phyloP scores from a whole-genome alignment of 331 rosid species.

The Erythrophleum ivorense region DNA sequence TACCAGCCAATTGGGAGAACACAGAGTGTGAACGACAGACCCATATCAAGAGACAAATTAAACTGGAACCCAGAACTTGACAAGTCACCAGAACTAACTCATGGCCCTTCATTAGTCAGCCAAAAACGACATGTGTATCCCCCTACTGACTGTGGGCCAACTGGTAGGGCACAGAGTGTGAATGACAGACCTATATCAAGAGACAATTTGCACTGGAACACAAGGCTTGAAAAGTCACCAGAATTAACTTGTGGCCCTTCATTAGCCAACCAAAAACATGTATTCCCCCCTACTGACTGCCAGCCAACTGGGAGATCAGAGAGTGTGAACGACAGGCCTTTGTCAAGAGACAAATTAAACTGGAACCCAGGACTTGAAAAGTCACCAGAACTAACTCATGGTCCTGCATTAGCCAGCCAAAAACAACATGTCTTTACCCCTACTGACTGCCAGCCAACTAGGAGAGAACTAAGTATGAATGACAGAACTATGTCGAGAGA shows the following conservation, averaged over 20 bases:
- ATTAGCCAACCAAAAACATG: conserved; percentile 45
- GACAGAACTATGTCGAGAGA: neutral
- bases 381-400: neutral
- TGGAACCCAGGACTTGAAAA: neutral
- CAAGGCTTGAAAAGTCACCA: neutral
- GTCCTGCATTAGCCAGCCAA: conserved; percentile 47
- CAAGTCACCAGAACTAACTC: neutral
- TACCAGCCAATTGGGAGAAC: conserved; percentile 49
- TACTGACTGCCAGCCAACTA: conserved; percentile 42
- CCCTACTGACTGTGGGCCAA: conserved; percentile 41
- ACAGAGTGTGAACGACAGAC: conserved; percentile 41
- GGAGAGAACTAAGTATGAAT: conserved; percentile 34
- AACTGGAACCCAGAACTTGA: neutral
- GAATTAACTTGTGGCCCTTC: neutral
- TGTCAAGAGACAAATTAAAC: neutral
- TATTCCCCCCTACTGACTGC: conserved; percentile 44
- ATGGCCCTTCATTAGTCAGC: conserved; percentile 13
- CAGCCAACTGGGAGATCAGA: conserved; percentile 46
- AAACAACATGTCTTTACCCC: conserved; percentile 42
- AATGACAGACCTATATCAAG: conserved; percentile 15
- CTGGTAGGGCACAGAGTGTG: conserved; percentile 50
- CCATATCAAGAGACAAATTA: neutral
- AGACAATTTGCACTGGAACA: neutral
- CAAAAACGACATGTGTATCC: conserved; percentile 46
- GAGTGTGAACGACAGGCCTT: conserved; percentile 35